Evolutionary conservation across 805 yeast species (phyloP), one percentile per base, ranked within the genome.

Genomic region (Starmera caribaea): DNA sequence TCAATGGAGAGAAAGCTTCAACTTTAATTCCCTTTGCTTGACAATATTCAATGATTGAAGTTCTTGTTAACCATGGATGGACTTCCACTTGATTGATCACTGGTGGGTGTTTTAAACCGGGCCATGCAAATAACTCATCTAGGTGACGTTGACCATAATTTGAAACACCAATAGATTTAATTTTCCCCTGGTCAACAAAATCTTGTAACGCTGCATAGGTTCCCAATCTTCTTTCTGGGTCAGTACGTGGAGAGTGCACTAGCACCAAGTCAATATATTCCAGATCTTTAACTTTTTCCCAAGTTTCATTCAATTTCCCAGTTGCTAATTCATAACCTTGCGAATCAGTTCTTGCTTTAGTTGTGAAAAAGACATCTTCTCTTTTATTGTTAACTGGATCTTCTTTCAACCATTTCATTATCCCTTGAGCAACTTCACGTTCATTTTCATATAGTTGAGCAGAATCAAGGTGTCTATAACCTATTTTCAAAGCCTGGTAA

Each of bases 1-100:
- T 72, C 49, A 88, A 70, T 8, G 96, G 96, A 8, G 92, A 78
- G 61, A 73, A 88, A 1, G 94, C 89, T 55, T 83, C 86, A 10
- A 81, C 73, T 6, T 66, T 61, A 32, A 88, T 72, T 35, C 68
- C 76, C 41, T 79, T 59, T 13, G 66, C 53, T 28, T 67, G 64
- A 54, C 83, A 77, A 59, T 63, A 81, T 39, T 76, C 71, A 16
- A 81, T 75, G 41, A 86, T 65, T 38, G 79, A 77, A 39, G 68
- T 61, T 49, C 82, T 67, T 62, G 81, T 84, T 51, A 81, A 66
- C 89, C 92, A 84, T 10, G 95, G 95, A 43, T 86, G 84, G 38
- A 85, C 69, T 58, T 85, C 95, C 49, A 85, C 72, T 58, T 85
- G 94, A 55, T 85, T 79, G 35, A 81, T 78, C 2, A 77, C 84